Percentiles rank a stretch among this genome's conserved stretches.
These are phyloP conservation scores for Arabis hirsuta DNA, from an alignment of 345 rosid genomes.

Conservation along the genomic window DNA sequence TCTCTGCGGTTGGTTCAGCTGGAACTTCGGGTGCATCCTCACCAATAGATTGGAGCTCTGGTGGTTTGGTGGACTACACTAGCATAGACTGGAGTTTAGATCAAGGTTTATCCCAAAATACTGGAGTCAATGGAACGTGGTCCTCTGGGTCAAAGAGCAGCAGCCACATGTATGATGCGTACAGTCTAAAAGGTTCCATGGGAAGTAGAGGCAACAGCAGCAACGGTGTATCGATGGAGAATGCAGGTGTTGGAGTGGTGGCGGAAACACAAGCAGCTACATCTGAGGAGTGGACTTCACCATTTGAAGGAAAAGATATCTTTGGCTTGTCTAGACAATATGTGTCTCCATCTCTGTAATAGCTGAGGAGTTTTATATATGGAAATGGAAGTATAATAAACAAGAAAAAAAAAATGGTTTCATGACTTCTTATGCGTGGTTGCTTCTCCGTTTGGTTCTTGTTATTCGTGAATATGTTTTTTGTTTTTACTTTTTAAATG, in stretches of 20 bases:
- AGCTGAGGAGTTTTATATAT: slow-evolving; percentile 43
- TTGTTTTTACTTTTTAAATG: background rate
- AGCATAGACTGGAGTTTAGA: slow-evolving; percentile 86
- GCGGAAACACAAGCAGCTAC: slow-evolving; percentile 53
- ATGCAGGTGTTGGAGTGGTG: slow-evolving; percentile 40
- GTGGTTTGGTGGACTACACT: slow-evolving; percentile 65
- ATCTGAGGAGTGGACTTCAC: slow-evolving; percentile 83
- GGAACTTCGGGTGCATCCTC: slow-evolving; percentile 65
- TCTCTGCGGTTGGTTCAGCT: slow-evolving; percentile 66
- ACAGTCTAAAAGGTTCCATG: slow-evolving; percentile 52
- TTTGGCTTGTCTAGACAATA: slow-evolving; percentile 86
- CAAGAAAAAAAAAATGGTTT: slow-evolving; percentile 44
- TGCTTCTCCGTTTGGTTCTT: slow-evolving; percentile 30
- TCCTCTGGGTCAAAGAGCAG: slow-evolving; percentile 43
- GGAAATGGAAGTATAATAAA: slow-evolving; percentile 42
- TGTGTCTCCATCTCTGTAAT: slow-evolving; percentile 81
- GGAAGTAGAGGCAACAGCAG: slow-evolving; percentile 43
- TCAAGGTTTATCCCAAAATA: slow-evolving; percentile 50
- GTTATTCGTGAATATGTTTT: slow-evolving; percentile 20
- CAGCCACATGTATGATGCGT: slow-evolving; percentile 46
- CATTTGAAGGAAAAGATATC: slow-evolving; percentile 89
- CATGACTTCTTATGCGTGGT: slow-evolving; percentile 53
- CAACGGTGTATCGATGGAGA: slow-evolving; percentile 49
- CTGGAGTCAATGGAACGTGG: slow-evolving; percentile 53
- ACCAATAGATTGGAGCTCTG: slow-evolving; percentile 75